Evolutionary conservation across 176 grass and related monocot species (phyloP).

Genomic region (Areca catechu): DNA sequence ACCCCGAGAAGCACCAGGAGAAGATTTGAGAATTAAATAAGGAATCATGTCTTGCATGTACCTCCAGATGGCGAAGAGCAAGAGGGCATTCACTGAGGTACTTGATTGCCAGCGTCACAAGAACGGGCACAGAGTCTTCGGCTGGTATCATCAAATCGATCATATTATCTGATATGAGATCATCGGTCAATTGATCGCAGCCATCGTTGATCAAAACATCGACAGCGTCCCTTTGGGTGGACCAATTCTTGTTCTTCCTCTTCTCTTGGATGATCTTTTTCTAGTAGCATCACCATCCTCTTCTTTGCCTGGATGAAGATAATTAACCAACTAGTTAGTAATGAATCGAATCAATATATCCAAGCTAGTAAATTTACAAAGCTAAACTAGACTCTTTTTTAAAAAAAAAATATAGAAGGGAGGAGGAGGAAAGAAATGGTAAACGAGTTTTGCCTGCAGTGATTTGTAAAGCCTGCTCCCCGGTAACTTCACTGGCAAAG

Average conservation of each 20-base stretch:
- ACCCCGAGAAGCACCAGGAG: too few relatives aligned
- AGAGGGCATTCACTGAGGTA: conserved; percentile 81
- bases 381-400: too few relatives aligned
- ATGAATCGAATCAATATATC: too few relatives aligned
- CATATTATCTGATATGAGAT: conserved; percentile 95
- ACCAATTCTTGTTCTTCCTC: conserved; percentile 17
- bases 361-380: too few relatives aligned
- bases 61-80: conserved; percentile 70
- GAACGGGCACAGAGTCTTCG: conserved; percentile 88
- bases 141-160: conserved; percentile 98
- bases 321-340: too few relatives aligned
- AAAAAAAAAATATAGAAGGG: too few relatives aligned
- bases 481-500: conserved; percentile 84
- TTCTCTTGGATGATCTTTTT: conserved; percentile 84
- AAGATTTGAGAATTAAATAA: too few relatives aligned
- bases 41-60: neutral
- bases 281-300: conserved; percentile 64
- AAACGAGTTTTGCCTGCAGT: conserved; percentile 42
- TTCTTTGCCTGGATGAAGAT: conserved; percentile 71
- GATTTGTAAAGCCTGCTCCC: conserved; percentile 81
- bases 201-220: conserved; percentile 63
- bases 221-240: conserved; percentile 31
- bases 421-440: too few relatives aligned
- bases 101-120: conserved; percentile 88
- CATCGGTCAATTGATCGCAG: conserved; percentile 59